Percentiles rank a stretch among this genome's conserved stretches.
These are phyloP conservation scores for Aphanomyces astaci DNA, from an alignment of 352 stramenopile genomes.

Conservation along the genomic window DNA sequence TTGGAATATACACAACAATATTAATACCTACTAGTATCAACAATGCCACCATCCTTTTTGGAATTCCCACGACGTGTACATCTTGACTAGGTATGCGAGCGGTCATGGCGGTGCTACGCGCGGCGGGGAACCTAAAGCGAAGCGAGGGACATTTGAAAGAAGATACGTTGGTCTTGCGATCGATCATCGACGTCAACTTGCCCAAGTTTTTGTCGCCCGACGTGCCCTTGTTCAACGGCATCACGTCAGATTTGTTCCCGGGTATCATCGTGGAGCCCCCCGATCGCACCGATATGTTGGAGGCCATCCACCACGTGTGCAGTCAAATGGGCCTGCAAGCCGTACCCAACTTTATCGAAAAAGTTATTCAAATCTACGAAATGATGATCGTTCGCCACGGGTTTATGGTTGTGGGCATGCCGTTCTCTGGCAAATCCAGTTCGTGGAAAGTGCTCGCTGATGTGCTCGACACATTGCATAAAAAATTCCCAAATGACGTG, in stretches of 20 bases:
- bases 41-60: too few species aligned
- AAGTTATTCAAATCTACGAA: constrained; percentile 94
- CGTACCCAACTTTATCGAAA: constrained; percentile 86
- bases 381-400: constrained; percentile 95
- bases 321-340: constrained; percentile 77
- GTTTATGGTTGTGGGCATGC: constrained; percentile 94
- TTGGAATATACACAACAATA: too few species aligned
- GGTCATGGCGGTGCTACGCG: constrained; percentile 90
- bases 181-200: constrained; percentile 92
- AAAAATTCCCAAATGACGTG: constrained; percentile 48
- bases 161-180: constrained; percentile 83
- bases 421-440: constrained; percentile 90
- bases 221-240: constrained; percentile 90
- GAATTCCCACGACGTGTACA: not conserved
- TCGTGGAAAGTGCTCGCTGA: constrained; percentile 86
- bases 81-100: constrained; percentile 74
- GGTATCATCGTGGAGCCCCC: constrained; percentile 85
- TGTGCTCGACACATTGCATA: constrained; percentile 74
- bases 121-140: constrained; percentile 87
- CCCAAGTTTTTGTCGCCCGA: constrained; percentile 91
- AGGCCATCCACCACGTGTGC: constrained; percentile 73
- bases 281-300: constrained; percentile 77
- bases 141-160: constrained; percentile 72
- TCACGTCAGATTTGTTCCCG: constrained; percentile 91
- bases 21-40: too few species aligned